These are phyloP conservation scores for Solanum habrochaites DNA, from an alignment of 257 asterid genomes.

Conservation along the genomic window DNA sequence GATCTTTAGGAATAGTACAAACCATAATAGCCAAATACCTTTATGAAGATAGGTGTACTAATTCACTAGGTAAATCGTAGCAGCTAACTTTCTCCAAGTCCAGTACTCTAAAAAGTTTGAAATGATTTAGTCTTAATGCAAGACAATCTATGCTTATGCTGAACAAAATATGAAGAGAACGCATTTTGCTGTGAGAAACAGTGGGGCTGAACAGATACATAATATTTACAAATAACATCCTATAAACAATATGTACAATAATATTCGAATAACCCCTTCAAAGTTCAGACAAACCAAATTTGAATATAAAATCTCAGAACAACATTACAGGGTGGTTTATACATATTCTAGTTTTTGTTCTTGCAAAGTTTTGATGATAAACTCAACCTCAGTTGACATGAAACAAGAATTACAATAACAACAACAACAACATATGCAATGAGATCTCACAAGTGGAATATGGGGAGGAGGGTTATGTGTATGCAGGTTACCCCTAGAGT, in stretches of 20 bases:
- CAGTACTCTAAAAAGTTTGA: not conserved
- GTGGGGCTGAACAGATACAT: not conserved
- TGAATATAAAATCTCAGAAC: not conserved
- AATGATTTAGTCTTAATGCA: not conserved
- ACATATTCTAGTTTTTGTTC: not conserved
- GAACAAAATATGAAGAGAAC: not conserved
- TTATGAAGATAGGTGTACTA: not conserved
- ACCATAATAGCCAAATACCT: not conserved
- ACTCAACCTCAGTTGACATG: not conserved
- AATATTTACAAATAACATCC: not conserved
- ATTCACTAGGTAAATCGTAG: not conserved
- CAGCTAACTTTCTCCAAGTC: not conserved
- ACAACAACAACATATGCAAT: not conserved
- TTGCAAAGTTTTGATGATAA: not conserved
- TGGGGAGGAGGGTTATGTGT: not conserved
- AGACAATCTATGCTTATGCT: not conserved
- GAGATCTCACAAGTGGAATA: not conserved
- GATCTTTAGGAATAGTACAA: not conserved
- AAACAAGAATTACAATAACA: not conserved
- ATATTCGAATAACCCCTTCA: not conserved
- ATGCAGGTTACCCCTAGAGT: not conserved
- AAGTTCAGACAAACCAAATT: not conserved
- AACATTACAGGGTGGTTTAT: not conserved
- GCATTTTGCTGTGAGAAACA: not conserved
- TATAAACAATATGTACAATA: not conserved